phyloP scores from a whole-genome alignment of 768 basidiomycete genomes.

The Suillus sp. region DNA sequence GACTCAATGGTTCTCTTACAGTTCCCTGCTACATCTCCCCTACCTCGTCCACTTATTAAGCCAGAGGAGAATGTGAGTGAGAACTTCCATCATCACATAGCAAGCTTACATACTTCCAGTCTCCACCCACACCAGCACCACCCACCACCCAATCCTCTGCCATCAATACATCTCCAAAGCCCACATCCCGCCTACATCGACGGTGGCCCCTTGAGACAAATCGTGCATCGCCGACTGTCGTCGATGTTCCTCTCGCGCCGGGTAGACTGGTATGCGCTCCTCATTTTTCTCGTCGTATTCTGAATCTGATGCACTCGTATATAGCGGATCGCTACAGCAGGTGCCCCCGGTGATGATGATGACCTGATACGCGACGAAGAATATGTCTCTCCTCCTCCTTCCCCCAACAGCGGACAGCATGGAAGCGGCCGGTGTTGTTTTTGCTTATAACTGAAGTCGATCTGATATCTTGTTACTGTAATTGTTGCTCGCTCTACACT shows the following conservation, averaged over 20 bases:
- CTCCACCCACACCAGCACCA: background rate
- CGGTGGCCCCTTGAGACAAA: background rate
- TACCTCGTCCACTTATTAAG: background rate
- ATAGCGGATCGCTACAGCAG: background rate
- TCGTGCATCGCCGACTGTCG: background rate
- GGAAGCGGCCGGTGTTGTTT: background rate
- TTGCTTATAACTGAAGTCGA: conserved; percentile 10
- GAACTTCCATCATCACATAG: background rate
- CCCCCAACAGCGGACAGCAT: background rate
- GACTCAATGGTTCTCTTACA: background rate
- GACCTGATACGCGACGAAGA: background rate
- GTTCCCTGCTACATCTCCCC: background rate
- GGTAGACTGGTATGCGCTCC: background rate
- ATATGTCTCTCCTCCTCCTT: background rate
- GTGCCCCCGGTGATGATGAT: background rate
- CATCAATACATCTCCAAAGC: background rate
- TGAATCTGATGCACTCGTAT: background rate
- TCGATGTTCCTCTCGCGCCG: background rate
- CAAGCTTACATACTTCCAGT: background rate
- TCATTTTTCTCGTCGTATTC: background rate
- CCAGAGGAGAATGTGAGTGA: background rate
- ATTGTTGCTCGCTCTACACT: background rate
- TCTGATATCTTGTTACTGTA: background rate
- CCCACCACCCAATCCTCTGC: background rate
- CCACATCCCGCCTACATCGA: background rate